Evolutionary conservation across 2,329 filamentous ascomycete species (phyloP), one percentile per base, ranked within the genome.

Genomic region (Ustulina deusta): DNA sequence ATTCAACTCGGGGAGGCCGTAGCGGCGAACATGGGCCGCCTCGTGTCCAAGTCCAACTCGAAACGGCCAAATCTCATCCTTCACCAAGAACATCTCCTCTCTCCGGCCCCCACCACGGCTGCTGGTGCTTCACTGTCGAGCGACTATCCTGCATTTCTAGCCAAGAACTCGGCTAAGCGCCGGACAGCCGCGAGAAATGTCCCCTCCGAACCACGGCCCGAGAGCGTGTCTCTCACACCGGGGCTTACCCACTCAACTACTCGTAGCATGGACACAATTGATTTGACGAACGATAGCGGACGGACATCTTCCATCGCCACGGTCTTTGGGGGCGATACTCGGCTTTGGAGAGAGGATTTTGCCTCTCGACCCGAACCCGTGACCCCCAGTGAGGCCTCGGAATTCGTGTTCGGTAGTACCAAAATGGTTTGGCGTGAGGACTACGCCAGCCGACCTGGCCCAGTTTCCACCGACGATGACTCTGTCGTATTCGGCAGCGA

Each of bases 21-120:
- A 73, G 70, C 68, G 54, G 72, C 62, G 66, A 74, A 66, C 20
- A 87, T 87, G 84, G 83, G 82, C 32, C 80, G 80, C 54, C 74
- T 85, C 56, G 80, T 79, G 15, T 81, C 82, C 6, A 81, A 78
- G 51, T 78, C 80, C n/a, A 82, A 79, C 69, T 76, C 80, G 5
- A 86, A 81, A 69, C 83, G 81, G 65, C 82, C 82, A 6, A 80
- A 79, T 32, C 79, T 86, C 29, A 68, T 84, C 25, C 77, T 82
- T 9, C 82, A 78, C 51, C 79, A 79, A 68, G 78, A 82, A 55
- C 82, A 81, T 57, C 77, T 83, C 48, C 79, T 81, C 10, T 83
- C 82, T 0, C 83, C 84, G 1, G 72, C 76, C 22, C 79, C 80
- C 32, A 80, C 79, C 1, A 77, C 73, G 4, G 73, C 78, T 1